Evolutionary conservation across 106 monocot species (phyloP).

Genomic region (Acorus calamus): DNA sequence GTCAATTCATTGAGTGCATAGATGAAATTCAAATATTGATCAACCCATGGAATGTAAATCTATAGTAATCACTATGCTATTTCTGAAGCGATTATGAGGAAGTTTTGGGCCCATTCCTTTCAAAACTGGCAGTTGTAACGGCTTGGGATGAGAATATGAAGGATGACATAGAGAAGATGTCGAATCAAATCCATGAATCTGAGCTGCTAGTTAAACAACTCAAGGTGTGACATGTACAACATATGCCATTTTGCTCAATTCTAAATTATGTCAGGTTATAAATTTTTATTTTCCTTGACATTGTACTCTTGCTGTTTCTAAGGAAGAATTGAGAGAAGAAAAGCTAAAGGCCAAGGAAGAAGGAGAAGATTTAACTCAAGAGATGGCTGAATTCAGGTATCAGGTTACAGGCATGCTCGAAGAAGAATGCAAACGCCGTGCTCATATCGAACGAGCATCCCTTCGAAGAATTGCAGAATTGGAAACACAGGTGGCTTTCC

Average conservation of each 20-base stretch:
- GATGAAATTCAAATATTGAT: too few species aligned
- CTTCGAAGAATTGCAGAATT: slow-evolving; percentile 65
- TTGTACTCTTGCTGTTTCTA: background rate
- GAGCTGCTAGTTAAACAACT: slow-evolving; percentile 49
- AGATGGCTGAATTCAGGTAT: slow-evolving; percentile 90
- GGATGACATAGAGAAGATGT: slow-evolving; percentile 55
- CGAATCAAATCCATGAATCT: slow-evolving; percentile 49
- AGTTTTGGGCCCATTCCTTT: slow-evolving; percentile 28
- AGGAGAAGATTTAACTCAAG: slow-evolving; percentile 85
- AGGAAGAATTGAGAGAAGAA: slow-evolving; percentile 73
- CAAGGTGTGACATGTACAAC: slow-evolving; percentile 40
- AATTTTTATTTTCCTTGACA: background rate
- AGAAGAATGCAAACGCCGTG: slow-evolving; percentile 79
- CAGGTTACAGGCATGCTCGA: slow-evolving; percentile 79
- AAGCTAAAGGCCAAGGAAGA: slow-evolving; percentile 83
- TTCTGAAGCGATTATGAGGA: slow-evolving; percentile 54
- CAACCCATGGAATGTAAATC: too few species aligned
- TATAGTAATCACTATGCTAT: slow-evolving; percentile 8
- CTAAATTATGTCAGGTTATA: background rate
- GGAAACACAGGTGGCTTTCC: slow-evolving; percentile 44
- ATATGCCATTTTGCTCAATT: background rate
- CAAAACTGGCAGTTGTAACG: slow-evolving; percentile 27
- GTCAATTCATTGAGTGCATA: too few species aligned
- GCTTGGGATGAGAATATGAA: slow-evolving; percentile 27
- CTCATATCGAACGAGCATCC: slow-evolving; percentile 68